Base-by-base conservation (phyloP, 371 early-diverging fungal genomes). In the Zopfochytrium polystomum region DNA sequence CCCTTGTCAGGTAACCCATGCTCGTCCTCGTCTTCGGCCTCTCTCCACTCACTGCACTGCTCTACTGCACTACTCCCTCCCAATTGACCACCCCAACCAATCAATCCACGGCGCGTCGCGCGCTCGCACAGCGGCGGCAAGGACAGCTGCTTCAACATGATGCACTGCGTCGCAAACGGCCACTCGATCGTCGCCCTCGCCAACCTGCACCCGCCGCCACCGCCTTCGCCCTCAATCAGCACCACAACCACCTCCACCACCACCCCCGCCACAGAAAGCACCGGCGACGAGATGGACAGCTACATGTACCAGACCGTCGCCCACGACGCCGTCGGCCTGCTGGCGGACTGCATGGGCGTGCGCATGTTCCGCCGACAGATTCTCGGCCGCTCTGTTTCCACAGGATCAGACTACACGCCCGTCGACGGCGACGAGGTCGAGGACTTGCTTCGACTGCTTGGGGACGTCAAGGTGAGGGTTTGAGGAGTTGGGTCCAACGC, bases 291-390 rank as follows among this genome's bases (percentile, higher is more conserved):
- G 60, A 65, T 92, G 50, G 99, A 99, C 80, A 93, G 92, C 58
- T 97, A 87, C 78, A 94, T 99, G 93, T 99, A 93, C 71, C 99
- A 99, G 73, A 98, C 99, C 0, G 99, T 99, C 9, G 99, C 99
- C 2, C 90, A 93, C 69, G 94, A 93, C 67, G 88, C 89, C 20
- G 90, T 98, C 22, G 77, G 85, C 27, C 73, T 80, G 34, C 90
- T 94, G 71, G 84, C 91, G 9, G 89, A 93, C 58, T 93, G 93
- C 73, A 84, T 99, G 81, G 85, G 81, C 6, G 67, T 98, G 5
- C 99, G 99, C 18, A 73, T 99, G 27, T 95, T 90, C 65, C 82
- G 91, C 31, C 73, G 80, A 32, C 85, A 84, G 38, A 93, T 97
- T 35, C 67, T 62, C 15, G 96, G 98, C 2, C 68, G 67, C 2